Evolutionary conservation across 768 basidiomycete genomes (phyloP).

Genomic region (Trametes coccinea): DNA sequence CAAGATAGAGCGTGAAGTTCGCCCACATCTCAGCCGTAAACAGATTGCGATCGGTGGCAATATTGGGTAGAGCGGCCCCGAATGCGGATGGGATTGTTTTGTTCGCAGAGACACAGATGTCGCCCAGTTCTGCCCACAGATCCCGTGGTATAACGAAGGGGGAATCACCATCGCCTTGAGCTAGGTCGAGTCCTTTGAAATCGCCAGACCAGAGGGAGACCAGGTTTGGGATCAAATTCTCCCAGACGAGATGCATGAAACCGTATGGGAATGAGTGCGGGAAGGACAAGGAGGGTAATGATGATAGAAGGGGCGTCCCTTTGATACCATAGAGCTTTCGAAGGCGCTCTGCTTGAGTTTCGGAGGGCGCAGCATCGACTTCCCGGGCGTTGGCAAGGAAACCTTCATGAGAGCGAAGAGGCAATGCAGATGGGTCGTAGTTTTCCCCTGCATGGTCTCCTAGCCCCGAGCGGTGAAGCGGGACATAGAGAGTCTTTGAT

Average conservation of each 20-base stretch:
- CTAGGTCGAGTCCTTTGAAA: constrained; percentile 22
- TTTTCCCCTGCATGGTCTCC: too few relatives aligned
- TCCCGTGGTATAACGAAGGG: constrained; percentile 4
- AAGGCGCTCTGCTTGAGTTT: constrained; percentile 3
- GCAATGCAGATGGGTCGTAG: constrained; percentile 16
- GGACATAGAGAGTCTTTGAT: constrained; percentile 17
- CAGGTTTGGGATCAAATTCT: constrained; percentile 29
- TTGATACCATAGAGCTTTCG: constrained; percentile 21
- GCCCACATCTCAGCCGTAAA: constrained; percentile 32
- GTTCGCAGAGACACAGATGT: constrained; percentile 12
- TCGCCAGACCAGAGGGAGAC: constrained; percentile 26
- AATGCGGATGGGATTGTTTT: constrained; percentile 25
- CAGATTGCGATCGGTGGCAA: constrained; percentile 16
- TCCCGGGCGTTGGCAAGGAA: constrained; percentile 13
- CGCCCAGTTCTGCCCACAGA: constrained; percentile 30
- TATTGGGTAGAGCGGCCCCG: constrained; percentile 21
- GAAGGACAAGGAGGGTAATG: constrained; percentile 15
- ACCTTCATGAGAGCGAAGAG: constrained; percentile 19
- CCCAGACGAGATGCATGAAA: constrained; percentile 33
- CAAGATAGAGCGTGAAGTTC: constrained; percentile 30
- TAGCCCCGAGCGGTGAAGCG: not conserved
- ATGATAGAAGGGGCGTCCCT: constrained; percentile 5
- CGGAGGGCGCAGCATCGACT: constrained; percentile 12
- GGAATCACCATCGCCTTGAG: constrained; percentile 4
- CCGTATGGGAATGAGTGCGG: constrained; percentile 30